Conservation (phyloP, 169 alveolate genomes). For the Theileria sp. region DNA sequence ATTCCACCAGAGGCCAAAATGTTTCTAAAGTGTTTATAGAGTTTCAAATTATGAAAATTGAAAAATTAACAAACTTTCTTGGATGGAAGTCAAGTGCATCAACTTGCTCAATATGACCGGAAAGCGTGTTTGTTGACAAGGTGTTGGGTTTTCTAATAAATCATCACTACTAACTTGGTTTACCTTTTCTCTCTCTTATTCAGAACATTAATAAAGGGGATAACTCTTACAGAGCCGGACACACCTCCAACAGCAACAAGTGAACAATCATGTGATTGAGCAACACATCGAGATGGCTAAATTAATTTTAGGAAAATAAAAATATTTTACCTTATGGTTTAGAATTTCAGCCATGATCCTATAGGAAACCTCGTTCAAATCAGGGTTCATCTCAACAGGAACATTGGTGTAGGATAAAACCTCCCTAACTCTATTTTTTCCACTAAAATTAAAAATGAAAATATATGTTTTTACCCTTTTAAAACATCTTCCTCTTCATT, state of each 20-base stretch:
- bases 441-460: constrained; percentile 10
- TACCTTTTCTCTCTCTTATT: constrained; percentile 28
- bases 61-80: constrained; percentile 23
- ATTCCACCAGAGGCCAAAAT: constrained; percentile 76
- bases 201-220: constrained; percentile 43
- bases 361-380: constrained; percentile 30
- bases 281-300: constrained; percentile 61
- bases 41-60: background rate
- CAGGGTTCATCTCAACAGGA: constrained; percentile 3
- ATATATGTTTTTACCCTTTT: constrained; percentile 9
- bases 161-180: background rate
- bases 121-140: constrained; percentile 30
- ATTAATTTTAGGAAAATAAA: background rate
- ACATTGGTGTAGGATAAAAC: constrained; percentile 1
- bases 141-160: constrained; percentile 51
- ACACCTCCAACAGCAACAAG: constrained; percentile 62
- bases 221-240: constrained; percentile 52
- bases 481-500: constrained; percentile 15
- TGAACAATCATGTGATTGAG: constrained; percentile 50
- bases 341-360: constrained; percentile 32
- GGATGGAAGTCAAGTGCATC: constrained; percentile 66
- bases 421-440: constrained; percentile 15
- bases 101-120: constrained; percentile 57
- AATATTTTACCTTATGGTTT: constrained; percentile 28
- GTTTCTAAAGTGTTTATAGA: constrained; percentile 31